A percentile compares a stretch with the other conserved stretches of the same genome.
These are phyloP conservation scores for Euphorbia peplus DNA, from an alignment of 345 rosid species.

Conservation along the genomic window DNA sequence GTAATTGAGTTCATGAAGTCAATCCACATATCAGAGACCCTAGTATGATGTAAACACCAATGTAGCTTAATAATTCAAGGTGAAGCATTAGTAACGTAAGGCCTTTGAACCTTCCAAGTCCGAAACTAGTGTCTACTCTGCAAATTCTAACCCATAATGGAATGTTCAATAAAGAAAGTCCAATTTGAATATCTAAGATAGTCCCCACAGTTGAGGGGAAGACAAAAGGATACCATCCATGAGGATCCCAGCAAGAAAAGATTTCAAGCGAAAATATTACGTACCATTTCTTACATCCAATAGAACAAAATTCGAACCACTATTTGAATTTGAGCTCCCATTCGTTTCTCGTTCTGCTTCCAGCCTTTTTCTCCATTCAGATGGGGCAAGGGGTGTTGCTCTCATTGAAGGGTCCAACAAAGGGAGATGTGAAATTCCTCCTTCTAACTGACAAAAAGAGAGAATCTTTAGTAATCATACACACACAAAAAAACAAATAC, in stretches of 20 bases:
- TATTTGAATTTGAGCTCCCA: conserved; percentile 30
- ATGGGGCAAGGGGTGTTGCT: conserved; percentile 74
- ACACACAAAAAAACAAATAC: neutral
- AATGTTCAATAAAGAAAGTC: neutral
- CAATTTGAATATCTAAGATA: neutral
- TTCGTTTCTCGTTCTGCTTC: conserved; percentile 34
- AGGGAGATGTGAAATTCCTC: conserved; percentile 81
- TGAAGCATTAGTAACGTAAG: neutral
- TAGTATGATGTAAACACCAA: neutral
- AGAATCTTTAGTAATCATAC: neutral
- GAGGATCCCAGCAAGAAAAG: conserved; percentile 8
- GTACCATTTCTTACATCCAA: conserved; percentile 92
- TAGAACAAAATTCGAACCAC: conserved; percentile 42
- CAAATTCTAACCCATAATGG: neutral
- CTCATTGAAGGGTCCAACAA: conserved; percentile 64
- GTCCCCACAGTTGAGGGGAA: neutral
- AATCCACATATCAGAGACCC: neutral
- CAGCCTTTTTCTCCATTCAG: conserved; percentile 75
- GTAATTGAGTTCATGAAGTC: neutral
- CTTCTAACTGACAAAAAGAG: conserved; percentile 55
- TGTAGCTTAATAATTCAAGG: neutral
- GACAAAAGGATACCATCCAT: neutral
- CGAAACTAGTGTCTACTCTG: neutral
- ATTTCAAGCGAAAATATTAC: neutral
- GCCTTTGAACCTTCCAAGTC: neutral